These are phyloP conservation scores for Styphnolobium japonicum DNA, from an alignment of 306 rosid species.

Conservation along the genomic window DNA sequence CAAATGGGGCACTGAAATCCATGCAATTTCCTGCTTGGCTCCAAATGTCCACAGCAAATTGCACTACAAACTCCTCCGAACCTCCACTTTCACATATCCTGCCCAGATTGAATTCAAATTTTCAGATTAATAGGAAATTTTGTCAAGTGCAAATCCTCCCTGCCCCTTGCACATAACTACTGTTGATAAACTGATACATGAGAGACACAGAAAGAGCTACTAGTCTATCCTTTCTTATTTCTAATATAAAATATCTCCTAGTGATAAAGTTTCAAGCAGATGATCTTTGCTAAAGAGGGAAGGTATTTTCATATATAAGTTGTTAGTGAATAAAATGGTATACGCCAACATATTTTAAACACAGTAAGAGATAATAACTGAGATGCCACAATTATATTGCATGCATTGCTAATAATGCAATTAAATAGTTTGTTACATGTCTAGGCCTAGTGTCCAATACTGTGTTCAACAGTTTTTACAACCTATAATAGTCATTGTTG, in stretches of 20 bases:
- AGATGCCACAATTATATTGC: not conserved
- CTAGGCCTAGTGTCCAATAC: not conserved
- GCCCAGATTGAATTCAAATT: slow-evolving; percentile 36
- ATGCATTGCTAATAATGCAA: not conserved
- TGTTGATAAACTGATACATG: not conserved
- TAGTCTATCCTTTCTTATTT: not conserved
- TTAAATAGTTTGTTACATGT: not conserved
- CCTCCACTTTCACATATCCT: slow-evolving; percentile 67
- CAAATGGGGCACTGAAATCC: slow-evolving; percentile 34
- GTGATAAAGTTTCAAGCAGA: not conserved
- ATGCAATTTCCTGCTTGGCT: slow-evolving; percentile 49
- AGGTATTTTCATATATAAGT: slow-evolving; percentile 17
- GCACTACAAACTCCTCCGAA: slow-evolving; percentile 61
- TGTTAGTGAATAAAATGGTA: not conserved
- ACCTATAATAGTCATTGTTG: not conserved
- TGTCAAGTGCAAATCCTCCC: slow-evolving; percentile 18
- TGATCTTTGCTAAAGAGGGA: not conserved
- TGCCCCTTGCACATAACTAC: not conserved
- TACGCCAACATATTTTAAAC: not conserved
- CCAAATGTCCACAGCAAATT: slow-evolving; percentile 65
- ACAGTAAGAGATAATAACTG: not conserved
- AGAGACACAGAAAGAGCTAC: not conserved
- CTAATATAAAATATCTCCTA: not conserved
- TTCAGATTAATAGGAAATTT: slow-evolving; percentile 26
- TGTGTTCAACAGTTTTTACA: not conserved